These are phyloP conservation scores for Fusarium siculi DNA, from an alignment of 2,329 filamentous ascomycete genomes.

Conservation along the genomic window DNA sequence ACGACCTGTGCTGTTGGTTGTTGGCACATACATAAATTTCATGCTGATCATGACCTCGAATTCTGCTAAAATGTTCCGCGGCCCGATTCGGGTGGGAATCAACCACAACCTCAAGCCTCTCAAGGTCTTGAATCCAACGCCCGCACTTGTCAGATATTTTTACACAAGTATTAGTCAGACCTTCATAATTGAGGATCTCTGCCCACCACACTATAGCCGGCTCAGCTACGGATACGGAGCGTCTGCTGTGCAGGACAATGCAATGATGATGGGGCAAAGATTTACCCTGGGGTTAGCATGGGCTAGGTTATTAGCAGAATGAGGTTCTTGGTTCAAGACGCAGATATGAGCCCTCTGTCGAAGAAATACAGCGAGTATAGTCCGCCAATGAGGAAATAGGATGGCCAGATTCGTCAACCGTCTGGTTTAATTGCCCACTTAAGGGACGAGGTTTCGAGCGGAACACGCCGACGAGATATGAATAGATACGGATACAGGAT, in stretches of 20 bases:
- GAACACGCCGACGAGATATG: constrained; percentile 13
- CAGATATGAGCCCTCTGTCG: constrained; percentile 27
- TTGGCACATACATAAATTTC: neutral
- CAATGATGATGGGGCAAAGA: constrained; percentile 25
- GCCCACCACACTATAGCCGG: constrained; percentile 11
- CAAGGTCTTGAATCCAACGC: constrained; percentile 1
- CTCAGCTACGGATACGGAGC: neutral
- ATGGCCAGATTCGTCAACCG: neutral
- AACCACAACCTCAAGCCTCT: neutral
- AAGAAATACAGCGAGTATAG: neutral
- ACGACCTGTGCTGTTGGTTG: constrained; percentile 3
- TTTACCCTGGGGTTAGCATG: constrained; percentile 25
- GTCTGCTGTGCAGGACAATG: neutral
- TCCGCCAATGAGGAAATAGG: constrained; percentile 21
- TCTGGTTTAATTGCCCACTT: constrained; percentile 18
- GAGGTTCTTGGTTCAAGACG: constrained; percentile 18
- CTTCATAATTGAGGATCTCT: constrained; percentile 8
- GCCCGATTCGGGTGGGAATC: constrained; percentile 38
- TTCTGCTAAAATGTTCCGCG: constrained; percentile 37
- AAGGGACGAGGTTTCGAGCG: constrained; percentile 2
- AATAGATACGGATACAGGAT: neutral
- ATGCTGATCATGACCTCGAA: constrained; percentile 20
- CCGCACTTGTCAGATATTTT: constrained; percentile 13
- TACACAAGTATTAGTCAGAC: constrained; percentile 26
- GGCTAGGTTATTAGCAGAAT: constrained; percentile 1